Base-by-base conservation (phyloP, 2,329 filamentous ascomycete genomes). In the Trichoderma asperellum region DNA sequence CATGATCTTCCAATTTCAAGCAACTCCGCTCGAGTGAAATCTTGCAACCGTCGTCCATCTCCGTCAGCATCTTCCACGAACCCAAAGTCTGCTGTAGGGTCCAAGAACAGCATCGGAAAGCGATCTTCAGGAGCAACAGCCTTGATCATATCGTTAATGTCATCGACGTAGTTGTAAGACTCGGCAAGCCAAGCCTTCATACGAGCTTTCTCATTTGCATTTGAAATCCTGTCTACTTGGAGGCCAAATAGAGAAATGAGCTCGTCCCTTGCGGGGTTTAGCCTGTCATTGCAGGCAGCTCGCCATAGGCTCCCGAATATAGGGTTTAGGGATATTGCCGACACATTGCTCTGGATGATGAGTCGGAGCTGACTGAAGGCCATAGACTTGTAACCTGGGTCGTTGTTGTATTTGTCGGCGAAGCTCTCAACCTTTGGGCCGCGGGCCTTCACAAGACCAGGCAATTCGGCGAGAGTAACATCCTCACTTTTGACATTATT, bases 1-100 rank as follows among this genome's bases (percentile, higher is more conserved):
- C 85, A 87, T 0, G 84, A 86, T 14, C 84, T 78, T 8, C 83
- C 82, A 69, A 87, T 85, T 68, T 86, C 84, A 1, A 86, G 77
- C 12, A 86, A 78, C 61, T 86, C 84, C 0, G 77, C 78, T 12
- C 83, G 79, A 1, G 81, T 80, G 68, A 86, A 82, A 3, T 76
- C 69, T 7, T 78, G 77, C 24, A 79, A 68, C 0, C 76, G 73
- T 5, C 73, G 72, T 6, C 72, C 70, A 2, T 71, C 70, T 0
- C 58, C 47, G 1, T 68, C 67, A 6, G 69, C 47, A 1, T 76
- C 74, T 0, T 74, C 68, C 0, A 52, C 59, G 4, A 72, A 21
- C 0, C 71, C 65, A 67, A 84, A 83, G 21, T 75, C 74, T 29
- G 83, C 74, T 0, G 84, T 86, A 4, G 84, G 84, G 67, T 86